Evolutionary conservation across 306 rosid species (phyloP).

Genomic region (Chamaecrista fasciculata): DNA sequence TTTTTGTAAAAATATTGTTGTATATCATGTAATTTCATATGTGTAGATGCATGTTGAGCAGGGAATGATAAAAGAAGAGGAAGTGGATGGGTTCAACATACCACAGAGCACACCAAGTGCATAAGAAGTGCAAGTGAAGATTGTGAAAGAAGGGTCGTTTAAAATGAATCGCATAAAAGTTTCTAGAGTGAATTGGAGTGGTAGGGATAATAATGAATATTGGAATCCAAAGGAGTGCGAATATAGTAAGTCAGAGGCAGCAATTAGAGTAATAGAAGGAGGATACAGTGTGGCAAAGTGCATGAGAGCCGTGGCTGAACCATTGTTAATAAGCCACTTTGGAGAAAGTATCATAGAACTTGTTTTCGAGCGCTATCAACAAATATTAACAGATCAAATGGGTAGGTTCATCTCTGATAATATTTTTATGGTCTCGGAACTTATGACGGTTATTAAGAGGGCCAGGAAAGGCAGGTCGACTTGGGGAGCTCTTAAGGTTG

Average conservation of each 20-base stretch:
- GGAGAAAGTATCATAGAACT: slow-evolving; percentile 35
- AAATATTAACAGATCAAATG: slow-evolving; percentile 31
- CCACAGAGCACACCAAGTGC: slow-evolving; percentile 53
- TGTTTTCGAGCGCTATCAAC: slow-evolving; percentile 19
- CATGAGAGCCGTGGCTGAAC: slow-evolving; percentile 50
- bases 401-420: too few relatives aligned
- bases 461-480: too few relatives aligned
- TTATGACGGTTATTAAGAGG: too few relatives aligned
- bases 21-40: too few relatives aligned
- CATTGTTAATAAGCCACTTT: slow-evolving; percentile 20
- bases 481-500: too few relatives aligned
- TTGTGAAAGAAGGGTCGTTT: slow-evolving; percentile 51
- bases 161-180: slow-evolving; percentile 23
- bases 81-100: slow-evolving; percentile 53
- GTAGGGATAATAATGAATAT: slow-evolving; percentile 13
- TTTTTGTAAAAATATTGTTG: too few relatives aligned
- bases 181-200: slow-evolving; percentile 38
- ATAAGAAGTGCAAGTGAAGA: slow-evolving; percentile 43
- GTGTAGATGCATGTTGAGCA: too few relatives aligned
- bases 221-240: too few relatives aligned
- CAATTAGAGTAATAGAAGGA: too few relatives aligned
- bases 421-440: too few relatives aligned
- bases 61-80: slow-evolving; percentile 45
- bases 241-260: not conserved
- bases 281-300: slow-evolving; percentile 36